Evolutionary conservation across 176 grass and related monocot species (phyloP), one percentile per base, ranked within the genome.

Genomic region (Lolium perenne): DNA sequence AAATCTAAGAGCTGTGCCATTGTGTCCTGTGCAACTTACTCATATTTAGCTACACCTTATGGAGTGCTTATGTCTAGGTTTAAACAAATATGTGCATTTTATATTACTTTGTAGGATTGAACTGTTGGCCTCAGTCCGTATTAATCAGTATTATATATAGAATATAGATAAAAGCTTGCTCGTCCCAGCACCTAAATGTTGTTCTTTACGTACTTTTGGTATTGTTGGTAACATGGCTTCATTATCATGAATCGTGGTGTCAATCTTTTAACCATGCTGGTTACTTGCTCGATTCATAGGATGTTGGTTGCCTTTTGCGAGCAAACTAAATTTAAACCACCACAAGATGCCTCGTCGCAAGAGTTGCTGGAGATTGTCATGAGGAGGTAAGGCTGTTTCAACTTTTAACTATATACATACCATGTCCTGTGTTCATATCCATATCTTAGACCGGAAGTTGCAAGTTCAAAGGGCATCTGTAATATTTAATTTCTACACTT

Each of bases 261-360:
- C 3, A 25, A 75, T 75, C 75, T 41, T 64, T 75, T 77, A 69
- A 85, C 9, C 49, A 43, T 6, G 22, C 11, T 50, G 77, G 17
- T 89, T 85, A 67, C 20, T 25, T 72, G 60, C 71, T 55, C 35
- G 11, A 29, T 81, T 80, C 84, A 69, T 78, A 98, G 96, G 88
- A 98, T 98, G 96, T 81, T 98, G 82, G 63, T 89, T 63, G 76
- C 86, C 61, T 98, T 98, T 71, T 94, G 92, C 83, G 92, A 98
- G 78, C 86, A 98, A 92, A 88, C 89, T 82, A 82, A 82, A 83
- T 53, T 74, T 61, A 86, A 91, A 92, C 82, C 84, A 50, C 84
- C 82, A 49, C 56, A 77, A 53, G 83, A 91, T 92, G 8, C 74
- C 47, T 83, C 96, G 50, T 82, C 86, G 61, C 90, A 95, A 82